Conservation (phyloP, 192 early-diverging fungal genomes). For the Glomus cerebriforme region DNA sequence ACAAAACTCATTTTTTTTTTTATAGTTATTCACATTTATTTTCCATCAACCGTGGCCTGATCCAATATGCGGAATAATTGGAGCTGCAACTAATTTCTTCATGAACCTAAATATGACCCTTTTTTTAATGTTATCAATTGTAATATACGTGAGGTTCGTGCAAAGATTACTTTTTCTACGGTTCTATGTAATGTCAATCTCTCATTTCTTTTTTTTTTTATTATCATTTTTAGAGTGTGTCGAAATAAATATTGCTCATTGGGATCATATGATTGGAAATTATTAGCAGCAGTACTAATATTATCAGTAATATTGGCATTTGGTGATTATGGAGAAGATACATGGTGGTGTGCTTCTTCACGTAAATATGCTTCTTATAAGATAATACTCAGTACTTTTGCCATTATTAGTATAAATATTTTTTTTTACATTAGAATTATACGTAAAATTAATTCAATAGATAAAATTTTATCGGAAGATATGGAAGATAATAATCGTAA, state of each 20-base stretch:
- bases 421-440: neutral
- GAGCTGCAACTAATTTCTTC: neutral
- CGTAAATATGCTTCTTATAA: neutral
- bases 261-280: neutral
- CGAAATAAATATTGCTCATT: neutral
- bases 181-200: too few species aligned
- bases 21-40: neutral
- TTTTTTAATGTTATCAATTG: neutral
- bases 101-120: neutral
- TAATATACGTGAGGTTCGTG: neutral
- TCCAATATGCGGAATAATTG: neutral
- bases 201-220: too few species aligned
- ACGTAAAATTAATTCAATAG: neutral
- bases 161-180: too few species aligned
- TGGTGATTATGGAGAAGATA: neutral
- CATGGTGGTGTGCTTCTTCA: neutral
- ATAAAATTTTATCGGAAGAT: neutral
- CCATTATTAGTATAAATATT: neutral
- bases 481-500: too few species aligned
- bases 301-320: neutral
- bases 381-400: neutral
- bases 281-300: neutral
- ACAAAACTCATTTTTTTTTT: neutral
- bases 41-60: neutral
- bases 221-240: neutral